Evolutionary conservation across 306 rosid species (phyloP), one percentile per base, ranked within the genome.

Genomic region (Trichosanthes truncata): DNA sequence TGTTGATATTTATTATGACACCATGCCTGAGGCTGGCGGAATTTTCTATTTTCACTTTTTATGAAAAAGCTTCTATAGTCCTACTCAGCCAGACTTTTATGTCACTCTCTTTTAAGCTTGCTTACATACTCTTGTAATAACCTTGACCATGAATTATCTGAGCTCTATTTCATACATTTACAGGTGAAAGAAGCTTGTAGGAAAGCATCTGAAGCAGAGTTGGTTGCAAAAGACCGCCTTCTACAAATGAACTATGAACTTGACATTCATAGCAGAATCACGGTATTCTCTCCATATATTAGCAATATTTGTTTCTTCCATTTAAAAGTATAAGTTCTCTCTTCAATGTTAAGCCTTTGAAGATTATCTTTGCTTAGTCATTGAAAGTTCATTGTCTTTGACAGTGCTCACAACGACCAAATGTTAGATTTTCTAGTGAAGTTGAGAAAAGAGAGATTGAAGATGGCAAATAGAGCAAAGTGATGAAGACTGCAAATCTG

Each of bases 151-250:
- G 38, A 74, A 49, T 9, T 46, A 72, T 25, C 23, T 21, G 33
- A 43, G 76, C 29, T 21, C 20, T 46, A 29, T 43, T 71, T 74
- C 68, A 26, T 41, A 40, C 55, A 43, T 79, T 79, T 84, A 56
- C 85, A 92, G 98, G 92, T 85, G 80, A 82, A 85, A 82, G 91
- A 92, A 79, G 93, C 97, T 62, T 89, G 95, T 88, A 86, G 77
- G 79, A 87, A 87, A 84, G 91, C 97, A 41, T 85, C 76, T 75
- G 95, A 83, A 75, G 82, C 90, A 51, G 97, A 91, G 85, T 82
- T 85, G 73, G 29, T 65, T 59, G 93, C 97, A 11, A 84, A 82
- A 77, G 80, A 80, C 59, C 93, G 97, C 29, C 84, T 94, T 29
- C 69, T 38, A 77, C 82, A 83, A 81, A 87, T 92, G 95, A 89